These are phyloP conservation scores for Monosporozyma siamensis DNA, from an alignment of 805 yeast species.

Conservation along the genomic window DNA sequence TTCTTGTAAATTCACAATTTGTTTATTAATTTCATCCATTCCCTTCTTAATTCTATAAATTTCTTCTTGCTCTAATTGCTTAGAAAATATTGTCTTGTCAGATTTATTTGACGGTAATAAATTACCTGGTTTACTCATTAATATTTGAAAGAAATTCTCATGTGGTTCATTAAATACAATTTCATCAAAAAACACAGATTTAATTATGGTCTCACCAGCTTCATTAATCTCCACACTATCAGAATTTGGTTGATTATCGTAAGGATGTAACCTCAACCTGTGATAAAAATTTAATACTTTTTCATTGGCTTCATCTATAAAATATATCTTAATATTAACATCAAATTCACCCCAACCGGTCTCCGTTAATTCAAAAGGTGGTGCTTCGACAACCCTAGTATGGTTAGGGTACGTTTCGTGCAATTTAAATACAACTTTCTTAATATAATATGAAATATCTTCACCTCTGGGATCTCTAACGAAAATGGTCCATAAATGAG, in stretches of 20 bases:
- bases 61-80: slow-evolving; percentile 57
- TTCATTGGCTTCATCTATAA: slow-evolving; percentile 79
- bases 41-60: slow-evolving; percentile 45
- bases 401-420: slow-evolving; percentile 91
- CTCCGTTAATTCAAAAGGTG: slow-evolving; percentile 92
- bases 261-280: slow-evolving; percentile 87
- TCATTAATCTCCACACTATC: slow-evolving; percentile 10
- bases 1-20: slow-evolving; percentile 35
- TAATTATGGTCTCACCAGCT: slow-evolving; percentile 32
- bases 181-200: slow-evolving; percentile 72
- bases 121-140: slow-evolving; percentile 61
- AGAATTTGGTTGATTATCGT: slow-evolving; percentile 29
- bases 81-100: slow-evolving; percentile 33
- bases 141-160: slow-evolving; percentile 69
- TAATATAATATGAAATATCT: slow-evolving; percentile 72
- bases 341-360: slow-evolving; percentile 99
- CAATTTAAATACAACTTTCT: slow-evolving; percentile 85
- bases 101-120: slow-evolving; percentile 36
- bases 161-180: slow-evolving; percentile 94
- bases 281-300: slow-evolving; percentile 81
- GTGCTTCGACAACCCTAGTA: slow-evolving; percentile 74
- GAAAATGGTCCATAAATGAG: slow-evolving; percentile 93
- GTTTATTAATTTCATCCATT: slow-evolving; percentile 35
- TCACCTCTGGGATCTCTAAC: slow-evolving; percentile 71
- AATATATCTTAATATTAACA: slow-evolving; percentile 76